These are phyloP conservation scores for Helianthus tuberosus DNA, from an alignment of 129 eudicot genomes.

Conservation along the genomic window DNA sequence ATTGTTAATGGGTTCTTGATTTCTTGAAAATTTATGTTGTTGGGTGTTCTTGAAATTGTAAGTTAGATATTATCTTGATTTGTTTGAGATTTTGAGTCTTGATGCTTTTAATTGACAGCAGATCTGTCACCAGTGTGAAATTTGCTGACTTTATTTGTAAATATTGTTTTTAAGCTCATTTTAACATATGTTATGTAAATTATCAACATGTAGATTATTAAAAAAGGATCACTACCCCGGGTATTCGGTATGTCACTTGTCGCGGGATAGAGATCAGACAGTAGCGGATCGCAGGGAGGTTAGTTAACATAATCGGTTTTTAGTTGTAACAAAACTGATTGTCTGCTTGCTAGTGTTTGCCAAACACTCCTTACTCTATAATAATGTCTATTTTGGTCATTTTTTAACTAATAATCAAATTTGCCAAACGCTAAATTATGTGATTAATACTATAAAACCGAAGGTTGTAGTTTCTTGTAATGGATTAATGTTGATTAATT, in stretches of 20 bases:
- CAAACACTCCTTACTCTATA: not conserved
- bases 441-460: not conserved
- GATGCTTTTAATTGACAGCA: slow-evolving; percentile 7
- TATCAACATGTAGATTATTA: slow-evolving; percentile 12
- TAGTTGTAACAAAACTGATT: slow-evolving; percentile 6
- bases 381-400: slow-evolving; percentile 9
- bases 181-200: slow-evolving; percentile 1
- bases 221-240: slow-evolving; percentile 10
- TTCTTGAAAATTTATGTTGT: slow-evolving; percentile 1
- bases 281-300: not conserved
- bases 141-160: not conserved
- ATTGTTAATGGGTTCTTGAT: not conserved
- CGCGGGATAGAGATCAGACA: not conserved
- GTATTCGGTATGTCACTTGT: not conserved
- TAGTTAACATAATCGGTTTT: not conserved
- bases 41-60: slow-evolving; percentile 15
- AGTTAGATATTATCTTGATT: not conserved
- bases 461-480: slow-evolving; percentile 14
- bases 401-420: not conserved
- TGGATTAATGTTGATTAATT: not conserved
- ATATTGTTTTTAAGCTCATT: slow-evolving; percentile 10
- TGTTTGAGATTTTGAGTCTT: slow-evolving; percentile 2
- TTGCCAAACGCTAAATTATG: not conserved
- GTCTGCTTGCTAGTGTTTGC: not conserved
- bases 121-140: slow-evolving; percentile 10